phyloP scores from a whole-genome alignment of 2,329 filamentous ascomycete genomes.

The Trichoderma atroviride region DNA sequence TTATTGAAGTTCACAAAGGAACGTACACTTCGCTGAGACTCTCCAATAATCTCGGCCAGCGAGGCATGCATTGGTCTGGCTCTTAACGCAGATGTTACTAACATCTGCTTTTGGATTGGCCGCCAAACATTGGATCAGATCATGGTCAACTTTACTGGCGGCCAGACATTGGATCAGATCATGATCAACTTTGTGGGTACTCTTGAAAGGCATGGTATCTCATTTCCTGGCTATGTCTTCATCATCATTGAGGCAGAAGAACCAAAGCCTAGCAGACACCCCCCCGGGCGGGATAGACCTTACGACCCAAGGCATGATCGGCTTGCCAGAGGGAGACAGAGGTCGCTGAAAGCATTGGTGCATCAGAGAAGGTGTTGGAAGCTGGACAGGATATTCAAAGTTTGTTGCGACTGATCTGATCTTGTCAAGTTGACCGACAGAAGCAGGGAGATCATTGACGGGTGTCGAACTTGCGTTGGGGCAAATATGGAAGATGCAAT shows the following conservation, averaged over 20 bases:
- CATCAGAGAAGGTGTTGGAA: background rate
- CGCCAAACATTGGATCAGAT: constrained; percentile 45
- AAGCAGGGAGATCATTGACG: too few relatives aligned
- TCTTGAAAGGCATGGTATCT: constrained; percentile 30
- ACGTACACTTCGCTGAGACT: constrained; percentile 84
- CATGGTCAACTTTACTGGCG: constrained; percentile 38
- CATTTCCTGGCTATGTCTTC: too few relatives aligned
- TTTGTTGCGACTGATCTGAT: background rate
- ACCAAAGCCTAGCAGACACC: background rate
- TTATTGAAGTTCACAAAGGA: constrained; percentile 82
- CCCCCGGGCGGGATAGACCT: background rate
- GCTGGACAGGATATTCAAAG: background rate
- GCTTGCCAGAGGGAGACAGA: background rate
- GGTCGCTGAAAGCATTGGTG: background rate
- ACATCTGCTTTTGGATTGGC: constrained; percentile 80
- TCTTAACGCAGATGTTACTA: constrained; percentile 88
- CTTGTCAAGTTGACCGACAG: too few relatives aligned
- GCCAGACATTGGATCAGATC: constrained; percentile 45
- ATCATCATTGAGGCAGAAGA: too few relatives aligned
- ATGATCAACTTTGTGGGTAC: constrained; percentile 40
- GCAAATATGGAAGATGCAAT: background rate
- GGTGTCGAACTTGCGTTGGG: too few relatives aligned
- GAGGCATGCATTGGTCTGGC: constrained; percentile 65
- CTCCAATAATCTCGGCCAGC: constrained; percentile 56
- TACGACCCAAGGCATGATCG: background rate